A percentile compares a stretch with the other conserved stretches of the same genome.
These are phyloP conservation scores for Graphiopsis chlorocephala DNA, from an alignment of 2,329 filamentous ascomycete genomes.

Conservation along the genomic window DNA sequence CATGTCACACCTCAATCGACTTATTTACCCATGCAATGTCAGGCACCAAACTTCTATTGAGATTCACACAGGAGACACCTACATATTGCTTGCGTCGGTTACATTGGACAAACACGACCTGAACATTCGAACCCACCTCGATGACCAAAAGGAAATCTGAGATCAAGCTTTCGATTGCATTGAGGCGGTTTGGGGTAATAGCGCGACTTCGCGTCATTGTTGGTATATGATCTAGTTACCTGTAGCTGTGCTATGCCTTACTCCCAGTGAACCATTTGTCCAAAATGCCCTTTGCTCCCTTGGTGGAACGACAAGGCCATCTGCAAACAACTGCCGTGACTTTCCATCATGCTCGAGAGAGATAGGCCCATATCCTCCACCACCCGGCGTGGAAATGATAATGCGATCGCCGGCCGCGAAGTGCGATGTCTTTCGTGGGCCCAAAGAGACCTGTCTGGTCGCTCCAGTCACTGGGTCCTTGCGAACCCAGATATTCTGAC, in stretches of 20 bases:
- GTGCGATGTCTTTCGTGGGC: conserved; percentile 24
- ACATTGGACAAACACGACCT: too few relatives aligned
- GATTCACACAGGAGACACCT: neutral
- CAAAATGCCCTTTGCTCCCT: conserved; percentile 3
- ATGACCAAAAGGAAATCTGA: too few relatives aligned
- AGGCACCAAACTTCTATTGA: too few relatives aligned
- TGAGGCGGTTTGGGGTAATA: too few relatives aligned
- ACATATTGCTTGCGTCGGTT: neutral
- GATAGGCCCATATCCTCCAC: conserved; percentile 72
- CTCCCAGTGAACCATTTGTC: conserved; percentile 6
- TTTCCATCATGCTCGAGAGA: conserved; percentile 49
- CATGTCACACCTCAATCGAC: neutral
- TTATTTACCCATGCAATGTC: neutral
- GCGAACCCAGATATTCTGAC: conserved; percentile 41
- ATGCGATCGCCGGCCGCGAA: conserved; percentile 24
- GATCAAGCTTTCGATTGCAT: too few relatives aligned
- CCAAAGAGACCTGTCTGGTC: conserved; percentile 41
- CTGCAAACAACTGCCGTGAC: conserved; percentile 22
- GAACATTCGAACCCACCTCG: too few relatives aligned
- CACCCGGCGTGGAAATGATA: conserved; percentile 65
- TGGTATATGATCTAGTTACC: conserved; percentile 2
- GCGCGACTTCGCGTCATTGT: too few relatives aligned
- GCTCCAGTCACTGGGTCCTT: conserved; percentile 50
- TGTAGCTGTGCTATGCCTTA: conserved; percentile 12
- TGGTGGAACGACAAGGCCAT: neutral